Percentiles rank a stretch among this genome's conserved stretches.
phyloP scores from a whole-genome alignment of 2,329 filamentous ascomycete species.

The Zasmidium citrigriseum region DNA sequence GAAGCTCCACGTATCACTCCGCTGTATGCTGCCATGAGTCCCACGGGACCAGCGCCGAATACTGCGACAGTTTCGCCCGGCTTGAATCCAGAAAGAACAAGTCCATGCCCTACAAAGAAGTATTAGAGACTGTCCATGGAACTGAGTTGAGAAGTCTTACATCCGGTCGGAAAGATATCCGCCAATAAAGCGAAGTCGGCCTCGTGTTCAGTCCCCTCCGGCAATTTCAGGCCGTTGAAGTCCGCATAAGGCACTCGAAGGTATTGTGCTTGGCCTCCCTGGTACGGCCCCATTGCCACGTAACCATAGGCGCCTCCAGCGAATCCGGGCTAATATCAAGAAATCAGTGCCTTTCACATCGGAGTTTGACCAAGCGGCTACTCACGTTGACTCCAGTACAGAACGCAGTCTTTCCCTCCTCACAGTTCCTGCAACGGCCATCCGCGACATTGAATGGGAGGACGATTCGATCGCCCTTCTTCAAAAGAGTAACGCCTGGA shows the following conservation, averaged over 20 bases:
- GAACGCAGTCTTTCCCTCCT: conserved; percentile 65
- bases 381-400: conserved; percentile 53
- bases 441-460: conserved; percentile 68
- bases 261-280: conserved; percentile 64
- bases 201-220: conserved; percentile 62
- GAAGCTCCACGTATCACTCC: conserved; percentile 62
- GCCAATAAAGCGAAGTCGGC: conserved; percentile 58
- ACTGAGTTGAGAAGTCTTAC: not conserved
- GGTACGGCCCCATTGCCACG: conserved; percentile 54
- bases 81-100: conserved; percentile 60
- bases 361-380: too few relatives aligned
- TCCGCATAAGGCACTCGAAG: conserved; percentile 67
- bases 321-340: conserved; percentile 30
- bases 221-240: conserved; percentile 65
- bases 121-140: not conserved
- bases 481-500: conserved; percentile 59
- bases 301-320: conserved; percentile 38
- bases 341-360: not conserved
- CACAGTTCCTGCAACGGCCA: conserved; percentile 64
- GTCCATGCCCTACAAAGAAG: conserved; percentile 49
- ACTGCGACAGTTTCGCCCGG: conserved; percentile 64
- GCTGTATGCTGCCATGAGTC: conserved; percentile 67
- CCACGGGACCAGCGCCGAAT: conserved; percentile 62
- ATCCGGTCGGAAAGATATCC: conserved; percentile 46
- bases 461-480: conserved; percentile 65